phyloP scores from a whole-genome alignment of 805 yeast genomes.

The Cyberlindnera meyerae region DNA sequence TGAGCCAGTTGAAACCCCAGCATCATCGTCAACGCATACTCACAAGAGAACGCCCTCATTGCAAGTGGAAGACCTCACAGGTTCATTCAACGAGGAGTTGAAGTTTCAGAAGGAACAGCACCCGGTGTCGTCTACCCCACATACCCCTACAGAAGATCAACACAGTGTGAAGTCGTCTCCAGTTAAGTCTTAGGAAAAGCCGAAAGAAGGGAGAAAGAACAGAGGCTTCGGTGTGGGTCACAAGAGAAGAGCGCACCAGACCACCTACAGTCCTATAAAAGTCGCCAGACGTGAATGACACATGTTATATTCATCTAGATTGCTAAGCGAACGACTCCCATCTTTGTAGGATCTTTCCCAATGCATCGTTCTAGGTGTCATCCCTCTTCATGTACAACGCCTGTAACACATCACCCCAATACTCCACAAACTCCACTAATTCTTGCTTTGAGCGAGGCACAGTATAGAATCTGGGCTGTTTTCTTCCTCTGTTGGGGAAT shows the following conservation, averaged over 20 bases:
- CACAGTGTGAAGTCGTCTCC: too few species aligned
- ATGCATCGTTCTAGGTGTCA: slow-evolving; percentile 27
- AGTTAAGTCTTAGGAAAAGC: too few species aligned
- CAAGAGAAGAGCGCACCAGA: slow-evolving; percentile 20
- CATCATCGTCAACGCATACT: too few species aligned
- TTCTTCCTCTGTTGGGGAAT: slow-evolving; percentile 24
- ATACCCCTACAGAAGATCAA: slow-evolving; percentile 2
- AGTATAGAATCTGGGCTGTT: too few species aligned
- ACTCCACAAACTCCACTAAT: slow-evolving; percentile 38
- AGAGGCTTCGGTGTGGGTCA: slow-evolving; percentile 22
- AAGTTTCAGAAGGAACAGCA: slow-evolving; percentile 6
- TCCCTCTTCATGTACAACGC: slow-evolving; percentile 38
- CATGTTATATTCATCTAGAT: too few species aligned
- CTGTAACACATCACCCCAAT: slow-evolving; percentile 47
- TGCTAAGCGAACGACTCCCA: slow-evolving; percentile 31
- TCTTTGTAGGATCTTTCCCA: slow-evolving; percentile 29
- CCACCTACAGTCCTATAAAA: slow-evolving; percentile 22
- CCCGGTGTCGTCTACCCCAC: too few species aligned
- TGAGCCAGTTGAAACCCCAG: too few species aligned
- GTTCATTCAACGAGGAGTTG: slow-evolving; percentile 15
- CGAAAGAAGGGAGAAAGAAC: slow-evolving; percentile 10
- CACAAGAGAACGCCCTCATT: too few species aligned
- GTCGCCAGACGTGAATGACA: slow-evolving; percentile 19
- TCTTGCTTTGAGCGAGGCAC: too few species aligned
- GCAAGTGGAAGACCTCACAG: slow-evolving; percentile 13